Percentiles rank a stretch among this genome's conserved stretches.
Evolutionary conservation across 2,329 filamentous ascomycete species (phyloP).

Genomic region (Pseudogymnoascus sp.): DNA sequence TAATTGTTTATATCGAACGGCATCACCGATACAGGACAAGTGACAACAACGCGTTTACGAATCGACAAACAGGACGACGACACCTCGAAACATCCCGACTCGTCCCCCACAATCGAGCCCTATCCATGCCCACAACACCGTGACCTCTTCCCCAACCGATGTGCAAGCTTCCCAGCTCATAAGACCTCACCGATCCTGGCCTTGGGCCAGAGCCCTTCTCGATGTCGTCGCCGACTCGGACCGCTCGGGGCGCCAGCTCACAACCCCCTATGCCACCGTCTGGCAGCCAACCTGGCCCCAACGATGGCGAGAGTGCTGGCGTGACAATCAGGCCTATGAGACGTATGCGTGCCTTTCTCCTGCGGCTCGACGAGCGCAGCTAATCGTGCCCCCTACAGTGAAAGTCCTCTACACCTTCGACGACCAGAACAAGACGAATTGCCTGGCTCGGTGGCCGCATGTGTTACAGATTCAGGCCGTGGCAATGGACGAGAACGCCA

Average conservation of each 20-base stretch:
- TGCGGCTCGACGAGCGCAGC: constrained; percentile 7
- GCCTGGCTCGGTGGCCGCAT: constrained; percentile 77
- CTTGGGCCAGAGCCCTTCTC: background rate
- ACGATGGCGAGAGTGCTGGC: constrained; percentile 36
- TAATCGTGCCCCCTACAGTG: constrained; percentile 45
- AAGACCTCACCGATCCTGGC: background rate
- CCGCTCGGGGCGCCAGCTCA: background rate
- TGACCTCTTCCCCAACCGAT: background rate
- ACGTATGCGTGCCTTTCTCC: constrained; percentile 42
- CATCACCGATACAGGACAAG: background rate
- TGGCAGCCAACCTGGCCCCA: background rate
- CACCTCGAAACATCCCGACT: background rate
- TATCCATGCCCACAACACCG: background rate
- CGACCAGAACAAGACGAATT: constrained; percentile 77
- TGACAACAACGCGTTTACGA: background rate
- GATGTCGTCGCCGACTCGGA: background rate
- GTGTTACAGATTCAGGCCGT: constrained; percentile 73
- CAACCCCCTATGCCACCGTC: background rate
- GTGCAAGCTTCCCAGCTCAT: background rate
- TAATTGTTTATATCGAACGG: background rate
- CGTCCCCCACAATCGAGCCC: background rate
- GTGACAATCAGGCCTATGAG: constrained; percentile 57
- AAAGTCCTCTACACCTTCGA: constrained; percentile 98
- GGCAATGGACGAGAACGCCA: constrained; percentile 58
- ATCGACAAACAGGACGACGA: background rate